A percentile compares a stretch with the other conserved stretches of the same genome.
phyloP scores from a whole-genome alignment of 2,329 filamentous ascomycete genomes.

The Corynespora cassiicola region DNA sequence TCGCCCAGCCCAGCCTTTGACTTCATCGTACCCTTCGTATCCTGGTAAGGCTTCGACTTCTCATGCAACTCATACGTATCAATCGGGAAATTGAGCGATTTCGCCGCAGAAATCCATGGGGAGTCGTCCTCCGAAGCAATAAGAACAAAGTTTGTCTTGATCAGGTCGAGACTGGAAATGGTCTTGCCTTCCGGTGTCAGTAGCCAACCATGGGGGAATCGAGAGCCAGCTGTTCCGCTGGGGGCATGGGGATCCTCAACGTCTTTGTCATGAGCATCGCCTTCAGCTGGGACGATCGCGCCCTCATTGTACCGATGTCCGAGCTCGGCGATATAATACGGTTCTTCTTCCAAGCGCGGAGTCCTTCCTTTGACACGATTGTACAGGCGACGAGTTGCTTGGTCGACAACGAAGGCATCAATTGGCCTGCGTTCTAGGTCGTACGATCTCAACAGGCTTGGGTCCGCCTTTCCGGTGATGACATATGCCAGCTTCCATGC shows the following conservation, averaged over 20 bases:
- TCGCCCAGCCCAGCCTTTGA: no score
- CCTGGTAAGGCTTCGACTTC: no score
- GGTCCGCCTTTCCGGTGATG: slow-evolving; percentile 1
- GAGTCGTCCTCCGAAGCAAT: background rate
- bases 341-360: background rate
- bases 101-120: slow-evolving; percentile 1
- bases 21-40: no score
- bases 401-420: slow-evolving; percentile 2
- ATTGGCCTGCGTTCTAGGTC: slow-evolving; percentile 7
- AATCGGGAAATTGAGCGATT: no score
- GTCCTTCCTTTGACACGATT: slow-evolving; percentile 1
- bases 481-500: slow-evolving; percentile 14
- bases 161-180: slow-evolving; percentile 1
- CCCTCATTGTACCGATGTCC: slow-evolving; percentile 1
- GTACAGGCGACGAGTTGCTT: slow-evolving; percentile 2
- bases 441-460: slow-evolving; percentile 7
- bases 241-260: slow-evolving; percentile 1
- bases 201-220: slow-evolving; percentile 3
- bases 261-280: background rate
- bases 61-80: no score
- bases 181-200: no score
- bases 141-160: slow-evolving; percentile 3
- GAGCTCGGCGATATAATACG: slow-evolving; percentile 1
- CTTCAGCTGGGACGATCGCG: background rate
- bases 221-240: slow-evolving; percentile 1